Evolutionary conservation across 768 basidiomycete species (phyloP).

Genomic region (Suillus subalutaceus): DNA sequence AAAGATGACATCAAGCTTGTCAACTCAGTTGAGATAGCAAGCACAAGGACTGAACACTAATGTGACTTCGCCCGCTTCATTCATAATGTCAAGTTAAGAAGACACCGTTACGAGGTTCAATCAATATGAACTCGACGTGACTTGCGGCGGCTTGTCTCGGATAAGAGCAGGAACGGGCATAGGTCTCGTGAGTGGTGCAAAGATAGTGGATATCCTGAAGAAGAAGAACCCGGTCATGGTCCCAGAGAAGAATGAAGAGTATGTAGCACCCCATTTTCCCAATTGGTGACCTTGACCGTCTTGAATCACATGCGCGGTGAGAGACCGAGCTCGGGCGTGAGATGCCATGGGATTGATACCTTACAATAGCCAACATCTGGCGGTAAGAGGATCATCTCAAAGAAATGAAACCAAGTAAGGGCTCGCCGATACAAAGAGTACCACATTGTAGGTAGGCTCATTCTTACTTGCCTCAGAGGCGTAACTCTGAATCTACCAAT

Average conservation of each 20-base stretch:
- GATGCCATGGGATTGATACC: background rate
- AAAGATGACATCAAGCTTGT: too few relatives aligned
- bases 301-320: conserved; percentile 33
- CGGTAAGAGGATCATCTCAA: conserved; percentile 14
- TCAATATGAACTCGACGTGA: conserved; percentile 38
- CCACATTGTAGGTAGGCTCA: conserved; percentile 28
- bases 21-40: too few relatives aligned
- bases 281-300: background rate
- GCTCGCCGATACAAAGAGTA: conserved; percentile 35
- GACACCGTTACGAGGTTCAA: conserved; percentile 34
- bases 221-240: conserved; percentile 37
- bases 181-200: conserved; percentile 35
- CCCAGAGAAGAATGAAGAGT: conserved; percentile 34
- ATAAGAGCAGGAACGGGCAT: conserved; percentile 34
- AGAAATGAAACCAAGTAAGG: conserved; percentile 31
- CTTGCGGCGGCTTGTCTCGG: conserved; percentile 31
- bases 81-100: conserved; percentile 12
- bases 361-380: conserved; percentile 26
- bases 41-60: background rate
- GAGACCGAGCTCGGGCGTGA: background rate
- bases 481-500: conserved; percentile 7
- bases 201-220: conserved; percentile 36
- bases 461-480: background rate
- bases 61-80: background rate
- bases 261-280: background rate